These are phyloP conservation scores for Lasiosphaeria ovina DNA, from an alignment of 495 filamentous ascomycete species.

Conservation along the genomic window DNA sequence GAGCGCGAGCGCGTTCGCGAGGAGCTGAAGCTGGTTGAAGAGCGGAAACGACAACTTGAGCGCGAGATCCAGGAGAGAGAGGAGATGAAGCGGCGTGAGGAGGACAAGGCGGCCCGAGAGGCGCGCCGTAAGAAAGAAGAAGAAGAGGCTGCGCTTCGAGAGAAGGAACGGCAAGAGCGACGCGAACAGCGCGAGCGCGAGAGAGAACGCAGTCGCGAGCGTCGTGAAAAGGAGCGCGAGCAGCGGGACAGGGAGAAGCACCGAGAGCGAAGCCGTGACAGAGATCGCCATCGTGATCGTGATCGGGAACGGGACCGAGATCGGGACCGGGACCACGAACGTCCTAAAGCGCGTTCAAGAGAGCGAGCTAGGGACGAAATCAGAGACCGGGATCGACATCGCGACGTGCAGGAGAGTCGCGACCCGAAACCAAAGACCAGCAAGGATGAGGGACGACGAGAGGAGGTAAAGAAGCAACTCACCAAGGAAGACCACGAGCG, in stretches of 20 bases:
- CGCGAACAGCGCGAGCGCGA: constrained; percentile 58
- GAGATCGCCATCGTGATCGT: constrained; percentile 25
- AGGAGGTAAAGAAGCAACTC: constrained; percentile 45
- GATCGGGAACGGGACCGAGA: constrained; percentile 34
- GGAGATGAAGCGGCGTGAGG: constrained; percentile 53
- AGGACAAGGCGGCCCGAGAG: constrained; percentile 58
- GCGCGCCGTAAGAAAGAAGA: constrained; percentile 56
- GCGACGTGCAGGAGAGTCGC: constrained; percentile 28
- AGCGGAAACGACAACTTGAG: constrained; percentile 62
- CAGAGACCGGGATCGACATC: constrained; percentile 32
- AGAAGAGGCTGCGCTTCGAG: constrained; percentile 59
- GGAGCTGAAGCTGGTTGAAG: constrained; percentile 62
- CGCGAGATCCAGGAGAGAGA: constrained; percentile 64
- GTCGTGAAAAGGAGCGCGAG: constrained; percentile 50
- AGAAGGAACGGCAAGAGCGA: constrained; percentile 55
- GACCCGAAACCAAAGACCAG: constrained; percentile 18
- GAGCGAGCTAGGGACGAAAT: constrained; percentile 31
- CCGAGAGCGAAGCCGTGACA: constrained; percentile 34
- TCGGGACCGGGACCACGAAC: constrained; percentile 31
- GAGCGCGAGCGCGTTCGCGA: constrained; percentile 64
- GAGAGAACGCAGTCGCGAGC: constrained; percentile 56
- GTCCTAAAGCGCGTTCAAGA: constrained; percentile 38
- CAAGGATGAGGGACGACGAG: constrained; percentile 24
- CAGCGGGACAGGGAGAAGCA: constrained; percentile 33
- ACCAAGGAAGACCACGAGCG: constrained; percentile 55